Conservation (phyloP, 1,139 yeast species). For the Groenewaldozyma sp. region DNA sequence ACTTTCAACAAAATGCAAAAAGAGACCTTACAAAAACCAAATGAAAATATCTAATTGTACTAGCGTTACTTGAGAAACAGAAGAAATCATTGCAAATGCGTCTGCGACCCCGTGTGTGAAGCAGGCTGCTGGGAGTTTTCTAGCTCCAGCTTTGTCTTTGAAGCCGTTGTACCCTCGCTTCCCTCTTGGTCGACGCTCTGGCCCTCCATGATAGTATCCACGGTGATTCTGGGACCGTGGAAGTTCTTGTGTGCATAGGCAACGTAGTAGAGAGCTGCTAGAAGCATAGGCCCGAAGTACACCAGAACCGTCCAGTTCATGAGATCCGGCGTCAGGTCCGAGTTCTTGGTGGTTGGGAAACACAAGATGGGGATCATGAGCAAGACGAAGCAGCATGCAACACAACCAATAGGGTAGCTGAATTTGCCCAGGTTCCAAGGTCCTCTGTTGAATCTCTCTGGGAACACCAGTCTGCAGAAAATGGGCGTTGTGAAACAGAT, state of each 20-base stretch:
- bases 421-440: slow-evolving; percentile 56
- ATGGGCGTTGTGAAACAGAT: slow-evolving; percentile 61
- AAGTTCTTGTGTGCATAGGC: slow-evolving; percentile 54
- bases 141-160: too few relatives aligned
- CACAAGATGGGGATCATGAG: slow-evolving; percentile 60
- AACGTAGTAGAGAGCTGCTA: slow-evolving; percentile 43
- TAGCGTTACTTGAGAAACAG: too few relatives aligned
- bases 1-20: too few relatives aligned
- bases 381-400: slow-evolving; percentile 32
- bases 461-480: slow-evolving; percentile 42
- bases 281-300: slow-evolving; percentile 49
- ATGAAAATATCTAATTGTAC: too few relatives aligned
- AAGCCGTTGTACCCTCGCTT: too few relatives aligned
- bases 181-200: too few relatives aligned
- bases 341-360: slow-evolving; percentile 36
- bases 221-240: slow-evolving; percentile 51
- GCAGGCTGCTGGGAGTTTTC: too few relatives aligned
- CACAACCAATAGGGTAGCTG: slow-evolving; percentile 37
- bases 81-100: too few relatives aligned
- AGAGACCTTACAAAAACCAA: too few relatives aligned
- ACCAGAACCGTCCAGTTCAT: slow-evolving; percentile 68
- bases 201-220: slow-evolving; percentile 23
- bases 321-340: slow-evolving; percentile 32
- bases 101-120: too few relatives aligned
- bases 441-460: slow-evolving; percentile 48